Conservation (phyloP, 345 rosid genomes). For the Aurinia saxatilis region DNA sequence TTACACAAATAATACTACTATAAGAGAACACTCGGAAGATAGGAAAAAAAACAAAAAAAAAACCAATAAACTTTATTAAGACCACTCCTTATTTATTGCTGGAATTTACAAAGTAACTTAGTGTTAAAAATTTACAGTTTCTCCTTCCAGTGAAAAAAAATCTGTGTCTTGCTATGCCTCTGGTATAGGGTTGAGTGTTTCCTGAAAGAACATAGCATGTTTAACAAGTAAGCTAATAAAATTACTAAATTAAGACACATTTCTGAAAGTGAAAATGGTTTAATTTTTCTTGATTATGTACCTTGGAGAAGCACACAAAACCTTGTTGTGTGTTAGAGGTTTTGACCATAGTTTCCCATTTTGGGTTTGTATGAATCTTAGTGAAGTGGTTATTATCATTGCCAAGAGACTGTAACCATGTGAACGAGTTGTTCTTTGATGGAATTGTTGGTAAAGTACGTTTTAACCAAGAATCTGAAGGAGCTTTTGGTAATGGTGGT, state of each 20-base stretch:
- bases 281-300: constrained; percentile 22
- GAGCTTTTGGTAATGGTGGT: constrained; percentile 74
- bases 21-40: neutral
- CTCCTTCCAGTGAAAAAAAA: neutral
- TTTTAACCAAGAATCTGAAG: constrained; percentile 86
- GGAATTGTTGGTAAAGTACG: constrained; percentile 57
- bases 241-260: neutral
- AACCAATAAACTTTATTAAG: neutral
- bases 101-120: constrained; percentile 22
- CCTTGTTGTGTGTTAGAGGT: constrained; percentile 47
- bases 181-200: constrained; percentile 31
- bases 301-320: constrained; percentile 56
- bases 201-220: constrained; percentile 23
- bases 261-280: neutral
- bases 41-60: neutral
- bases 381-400: constrained; percentile 9
- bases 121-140: constrained; percentile 12
- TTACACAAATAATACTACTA: constrained; percentile 9
- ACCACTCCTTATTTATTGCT: constrained; percentile 5
- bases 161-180: constrained; percentile 22
- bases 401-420: constrained; percentile 28
- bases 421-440: constrained; percentile 35
- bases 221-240: neutral
- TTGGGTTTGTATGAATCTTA: constrained; percentile 32
- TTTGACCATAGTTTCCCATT: constrained; percentile 82